These are phyloP conservation scores for Xylariaceae sp. DNA, from an alignment of 2,329 filamentous ascomycete genomes.

Conservation along the genomic window DNA sequence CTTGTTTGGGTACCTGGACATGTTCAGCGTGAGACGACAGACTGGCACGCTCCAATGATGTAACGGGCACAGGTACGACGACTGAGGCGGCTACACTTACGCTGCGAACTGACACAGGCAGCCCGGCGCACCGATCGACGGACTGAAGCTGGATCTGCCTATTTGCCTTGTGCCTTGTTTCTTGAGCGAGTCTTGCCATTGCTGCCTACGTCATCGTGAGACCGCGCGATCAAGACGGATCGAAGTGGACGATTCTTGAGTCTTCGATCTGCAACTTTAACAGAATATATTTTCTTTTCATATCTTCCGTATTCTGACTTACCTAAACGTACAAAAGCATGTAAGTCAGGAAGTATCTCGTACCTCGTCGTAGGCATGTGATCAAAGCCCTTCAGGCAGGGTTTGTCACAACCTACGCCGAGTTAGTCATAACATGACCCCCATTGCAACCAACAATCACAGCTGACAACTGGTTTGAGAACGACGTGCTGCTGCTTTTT, in stretches of 20 bases:
- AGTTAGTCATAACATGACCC: neutral
- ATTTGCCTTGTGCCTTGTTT: neutral
- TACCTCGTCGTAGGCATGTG: neutral
- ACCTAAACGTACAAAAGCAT: neutral
- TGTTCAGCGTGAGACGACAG: neutral
- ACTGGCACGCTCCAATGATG: neutral
- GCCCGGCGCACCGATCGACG: neutral
- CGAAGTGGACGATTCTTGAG: neutral
- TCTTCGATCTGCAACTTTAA: neutral
- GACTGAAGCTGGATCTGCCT: neutral
- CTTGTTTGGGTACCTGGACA: neutral
- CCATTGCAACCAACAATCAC: neutral
- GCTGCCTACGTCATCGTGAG: neutral
- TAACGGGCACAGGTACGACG: neutral
- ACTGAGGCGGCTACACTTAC: neutral
- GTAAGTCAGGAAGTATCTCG: too few relatives aligned
- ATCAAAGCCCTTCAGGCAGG: neutral
- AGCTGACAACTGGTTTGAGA: constrained; percentile 7
- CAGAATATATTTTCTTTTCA: neutral
- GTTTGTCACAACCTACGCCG: neutral
- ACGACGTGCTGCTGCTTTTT: neutral
- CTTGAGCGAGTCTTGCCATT: neutral
- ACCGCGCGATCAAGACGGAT: neutral
- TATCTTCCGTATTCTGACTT: neutral
- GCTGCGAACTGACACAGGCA: neutral